Base-by-base conservation (phyloP, 2,329 filamentous ascomycete genomes). In the Monosporascus ibericus region DNA sequence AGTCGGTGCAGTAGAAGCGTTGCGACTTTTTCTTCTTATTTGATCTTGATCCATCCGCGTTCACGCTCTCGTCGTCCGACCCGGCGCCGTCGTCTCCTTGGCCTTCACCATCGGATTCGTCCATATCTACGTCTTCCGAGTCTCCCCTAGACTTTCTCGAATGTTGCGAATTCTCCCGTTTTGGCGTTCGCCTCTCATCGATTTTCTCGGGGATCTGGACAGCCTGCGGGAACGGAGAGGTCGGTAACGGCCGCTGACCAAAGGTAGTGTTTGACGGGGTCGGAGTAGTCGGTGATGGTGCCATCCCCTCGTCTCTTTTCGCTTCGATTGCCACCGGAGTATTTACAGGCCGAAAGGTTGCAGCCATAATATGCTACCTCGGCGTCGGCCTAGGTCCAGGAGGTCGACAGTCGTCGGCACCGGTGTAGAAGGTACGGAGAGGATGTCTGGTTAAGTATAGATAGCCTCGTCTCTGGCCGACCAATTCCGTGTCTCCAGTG, bases 1-100 rank as follows among this genome's bases (percentile, higher is more conserved):
- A 97, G 34, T 96, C 91, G 4, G 88, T 95, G 72, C 94, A 99
- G 71, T 92, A 96, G 71, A 99, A 99, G 46, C 90, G 84, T 69
- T 96, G 91, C 0, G 91, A 90, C 71, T 96, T 96, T 74, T 96
- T 96, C 80, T 96, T 97, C 74, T 95, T 95, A 49, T 81, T 85
- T 8, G 88, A 87, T 56, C 86, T 82, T n/a, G 77, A 75, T 42
- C 83, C 75, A 65, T 87, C 84, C 11, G 78, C 82, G 52, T 80
- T 79, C 22, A 85, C 76, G 60, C 79, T 84, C 38, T 81, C 86
- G 48, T 81, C 81, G 55, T 90, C 88, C 14, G 87, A 88, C 34
- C 69, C 78, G 24, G 68, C 76, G 18, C 70, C 75, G 39, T 80
- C 79, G 14, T 81, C 79, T 49, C 68, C 71, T 25, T 71, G 72